These are phyloP conservation scores for Solanum dulcamara DNA, from an alignment of 257 asterid genomes.

Conservation along the genomic window DNA sequence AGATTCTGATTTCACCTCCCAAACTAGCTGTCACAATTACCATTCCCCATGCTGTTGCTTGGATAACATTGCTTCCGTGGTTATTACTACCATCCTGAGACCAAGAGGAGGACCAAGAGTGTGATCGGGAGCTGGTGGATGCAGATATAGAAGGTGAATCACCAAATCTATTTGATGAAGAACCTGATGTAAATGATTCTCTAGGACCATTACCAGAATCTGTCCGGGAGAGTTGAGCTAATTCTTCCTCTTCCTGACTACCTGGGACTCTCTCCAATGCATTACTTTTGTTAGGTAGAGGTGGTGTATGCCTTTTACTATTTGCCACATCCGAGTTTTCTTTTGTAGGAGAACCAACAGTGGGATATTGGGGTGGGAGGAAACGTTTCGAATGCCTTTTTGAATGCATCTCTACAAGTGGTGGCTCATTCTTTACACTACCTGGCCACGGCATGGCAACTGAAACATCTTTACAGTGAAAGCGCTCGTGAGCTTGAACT, in stretches of 20 bases:
- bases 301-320: conserved; percentile 49
- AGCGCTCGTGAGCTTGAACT: conserved; percentile 53
- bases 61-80: conserved; percentile 39
- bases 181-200: conserved; percentile 35
- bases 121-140: conserved; percentile 26
- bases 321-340: conserved; percentile 15
- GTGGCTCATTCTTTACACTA: conserved; percentile 39
- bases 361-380: conserved; percentile 10
- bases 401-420: conserved; percentile 54
- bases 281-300: conserved; percentile 44
- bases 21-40: conserved; percentile 71
- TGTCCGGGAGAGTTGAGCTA: conserved; percentile 20
- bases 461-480: conserved; percentile 69
- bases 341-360: conserved; percentile 19
- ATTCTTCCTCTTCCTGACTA: conserved; percentile 36
- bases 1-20: conserved; percentile 77
- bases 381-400: conserved; percentile 58
- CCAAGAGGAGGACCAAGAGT: conserved; percentile 33
- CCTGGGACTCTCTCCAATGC: conserved; percentile 9
- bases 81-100: conserved; percentile 17
- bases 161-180: conserved; percentile 17
- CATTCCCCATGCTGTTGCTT: conserved; percentile 96
- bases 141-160: conserved; percentile 49
- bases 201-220: conserved; percentile 53
- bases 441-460: conserved; percentile 84